phyloP scores from a whole-genome alignment of 495 filamentous ascomycete genomes.

The Mytilinidion resinicola region DNA sequence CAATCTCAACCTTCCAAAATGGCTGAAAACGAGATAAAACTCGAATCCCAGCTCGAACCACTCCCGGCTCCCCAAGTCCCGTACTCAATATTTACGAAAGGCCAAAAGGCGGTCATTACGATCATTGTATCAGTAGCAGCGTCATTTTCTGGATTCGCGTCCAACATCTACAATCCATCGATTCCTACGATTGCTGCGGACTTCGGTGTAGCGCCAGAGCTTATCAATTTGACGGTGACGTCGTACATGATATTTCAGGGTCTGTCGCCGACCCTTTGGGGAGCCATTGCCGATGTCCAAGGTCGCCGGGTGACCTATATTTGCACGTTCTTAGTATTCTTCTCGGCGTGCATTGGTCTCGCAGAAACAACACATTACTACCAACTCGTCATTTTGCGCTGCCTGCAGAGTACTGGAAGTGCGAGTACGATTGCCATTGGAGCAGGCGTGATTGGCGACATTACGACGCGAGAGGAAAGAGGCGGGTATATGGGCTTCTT shows the following conservation, averaged over 20 bases:
- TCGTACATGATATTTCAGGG: constrained; percentile 50
- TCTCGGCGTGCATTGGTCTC: constrained; percentile 45
- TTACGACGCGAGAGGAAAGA: constrained; percentile 47
- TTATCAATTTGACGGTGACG: constrained; percentile 48
- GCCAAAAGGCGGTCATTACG: background rate
- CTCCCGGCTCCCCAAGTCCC: background rate
- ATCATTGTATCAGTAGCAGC: background rate
- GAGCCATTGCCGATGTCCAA: constrained; percentile 44
- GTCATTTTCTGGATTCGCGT: background rate
- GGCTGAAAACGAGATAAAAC: no score
- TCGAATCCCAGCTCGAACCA: no score
- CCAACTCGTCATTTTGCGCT: constrained; percentile 43
- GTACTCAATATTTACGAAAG: background rate
- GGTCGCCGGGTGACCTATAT: constrained; percentile 46
- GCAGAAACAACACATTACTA: constrained; percentile 44
- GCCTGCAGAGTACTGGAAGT: constrained; percentile 47
- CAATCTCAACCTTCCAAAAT: no score
- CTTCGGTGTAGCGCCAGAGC: constrained; percentile 39
- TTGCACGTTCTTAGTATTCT: constrained; percentile 43
- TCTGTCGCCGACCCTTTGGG: constrained; percentile 48
- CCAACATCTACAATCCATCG: constrained; percentile 34
- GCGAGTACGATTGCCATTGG: constrained; percentile 51
- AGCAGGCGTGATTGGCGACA: constrained; percentile 52
- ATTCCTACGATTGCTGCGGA: constrained; percentile 43
- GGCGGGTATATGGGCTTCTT: constrained; percentile 53